Percentiles rank a stretch among this genome's conserved stretches.
These are phyloP conservation scores for Gynandropsis gynandra DNA, from an alignment of 345 rosid genomes.

Conservation along the genomic window DNA sequence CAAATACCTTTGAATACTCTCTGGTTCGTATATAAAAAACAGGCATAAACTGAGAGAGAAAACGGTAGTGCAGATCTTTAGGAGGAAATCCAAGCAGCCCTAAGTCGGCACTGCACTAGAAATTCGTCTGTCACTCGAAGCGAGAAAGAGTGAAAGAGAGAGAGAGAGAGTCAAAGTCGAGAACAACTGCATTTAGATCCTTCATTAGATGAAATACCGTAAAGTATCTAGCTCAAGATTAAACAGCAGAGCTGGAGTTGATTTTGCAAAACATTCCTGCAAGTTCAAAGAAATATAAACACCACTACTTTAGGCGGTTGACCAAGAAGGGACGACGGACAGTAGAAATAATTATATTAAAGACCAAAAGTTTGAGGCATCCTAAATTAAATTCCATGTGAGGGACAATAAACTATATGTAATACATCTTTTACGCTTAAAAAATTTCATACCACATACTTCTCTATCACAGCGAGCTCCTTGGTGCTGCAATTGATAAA, in stretches of 20 bases:
- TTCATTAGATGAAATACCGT: conserved; percentile 43
- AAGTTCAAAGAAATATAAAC: conserved; percentile 12
- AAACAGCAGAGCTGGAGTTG: conserved; percentile 77
- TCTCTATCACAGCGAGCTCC: conserved; percentile 80
- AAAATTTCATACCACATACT: conserved; percentile 68
- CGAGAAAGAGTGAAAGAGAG: conserved; percentile 14
- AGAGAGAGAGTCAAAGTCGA: conserved; percentile 4
- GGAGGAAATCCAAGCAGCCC: conserved; percentile 86
- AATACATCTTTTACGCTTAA: conserved; percentile 1
- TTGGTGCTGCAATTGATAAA: conserved; percentile 86
- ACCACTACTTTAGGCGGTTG: conserved; percentile 16
- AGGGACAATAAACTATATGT: conserved; percentile 4
- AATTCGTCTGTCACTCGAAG: conserved; percentile 18
- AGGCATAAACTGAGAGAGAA: conserved; percentile 82
- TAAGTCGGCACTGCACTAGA: conserved; percentile 80
- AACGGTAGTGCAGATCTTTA: conserved; percentile 89
- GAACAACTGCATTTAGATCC: conserved; percentile 11
- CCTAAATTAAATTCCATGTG: conserved; percentile 17
- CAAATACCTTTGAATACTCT: conserved; percentile 84
- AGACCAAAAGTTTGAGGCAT: background rate
- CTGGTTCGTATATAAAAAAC: conserved; percentile 77
- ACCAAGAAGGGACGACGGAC: conserved; percentile 5
- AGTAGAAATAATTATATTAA: no score
- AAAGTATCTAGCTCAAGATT: conserved; percentile 94
- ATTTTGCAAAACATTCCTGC: conserved; percentile 75